phyloP scores from a whole-genome alignment of 2,329 filamentous ascomycete genomes.

The Colletotrichum endophyticum region DNA sequence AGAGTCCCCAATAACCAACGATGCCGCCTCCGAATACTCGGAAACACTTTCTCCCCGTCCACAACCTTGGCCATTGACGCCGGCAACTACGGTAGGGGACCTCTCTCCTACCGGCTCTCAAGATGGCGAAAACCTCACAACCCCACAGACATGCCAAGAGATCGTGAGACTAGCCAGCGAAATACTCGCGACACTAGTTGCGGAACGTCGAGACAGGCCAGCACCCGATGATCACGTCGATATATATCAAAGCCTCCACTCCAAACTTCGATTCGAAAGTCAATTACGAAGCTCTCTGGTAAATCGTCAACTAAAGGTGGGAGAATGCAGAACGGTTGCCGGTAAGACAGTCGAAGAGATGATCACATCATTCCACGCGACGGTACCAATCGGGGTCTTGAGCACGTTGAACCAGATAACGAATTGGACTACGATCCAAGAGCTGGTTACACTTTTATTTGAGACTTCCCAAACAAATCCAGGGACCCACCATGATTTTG shows the following conservation, averaged over 20 bases:
- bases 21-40: not conserved
- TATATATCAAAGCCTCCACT: not conserved
- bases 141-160: not conserved
- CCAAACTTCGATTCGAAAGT: not conserved
- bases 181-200: not conserved
- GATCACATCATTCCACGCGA: not conserved
- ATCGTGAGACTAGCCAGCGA: not conserved
- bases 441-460: not conserved
- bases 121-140: not conserved
- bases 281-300: not conserved
- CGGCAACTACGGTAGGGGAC: not conserved
- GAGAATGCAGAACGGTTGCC: not conserved
- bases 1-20: not conserved
- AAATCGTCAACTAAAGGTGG: not conserved
- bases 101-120: not conserved
- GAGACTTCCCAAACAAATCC: not conserved
- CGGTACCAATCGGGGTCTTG: conserved; percentile 2
- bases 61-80: not conserved
- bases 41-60: not conserved
- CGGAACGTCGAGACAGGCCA: not conserved
- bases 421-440: not conserved
- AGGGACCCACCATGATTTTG: not conserved
- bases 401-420: not conserved
- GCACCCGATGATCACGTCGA: not conserved
- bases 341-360: not conserved